These are phyloP conservation scores for Phytophthora hibernalis DNA, from an alignment of 352 stramenopile species.

Conservation along the genomic window DNA sequence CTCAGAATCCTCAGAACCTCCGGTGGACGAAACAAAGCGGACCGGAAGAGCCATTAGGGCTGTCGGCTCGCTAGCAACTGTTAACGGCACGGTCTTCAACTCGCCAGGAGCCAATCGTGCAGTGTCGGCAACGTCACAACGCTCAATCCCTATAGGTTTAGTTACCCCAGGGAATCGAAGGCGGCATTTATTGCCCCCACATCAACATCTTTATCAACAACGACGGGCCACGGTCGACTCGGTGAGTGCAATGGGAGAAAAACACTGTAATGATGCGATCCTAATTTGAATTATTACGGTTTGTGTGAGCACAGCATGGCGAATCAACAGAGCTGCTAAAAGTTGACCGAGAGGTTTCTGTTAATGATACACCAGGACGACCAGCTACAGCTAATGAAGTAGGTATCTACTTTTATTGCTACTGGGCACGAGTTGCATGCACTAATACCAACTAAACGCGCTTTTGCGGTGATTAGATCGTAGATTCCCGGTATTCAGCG, in stretches of 20 bases:
- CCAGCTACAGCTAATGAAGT: conserved; percentile 43
- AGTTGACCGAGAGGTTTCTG: conserved; percentile 17
- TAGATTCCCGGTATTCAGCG: conserved; percentile 39
- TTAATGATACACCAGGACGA: conserved; percentile 23
- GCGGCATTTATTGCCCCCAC: conserved; percentile 25
- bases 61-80: conserved; percentile 11
- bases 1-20: conserved; percentile 59
- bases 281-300: conserved; percentile 1
- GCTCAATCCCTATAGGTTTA: conserved; percentile 20
- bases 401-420: conserved; percentile 5
- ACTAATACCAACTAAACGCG: not conserved
- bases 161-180: conserved; percentile 16
- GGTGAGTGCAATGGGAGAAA: conserved; percentile 16
- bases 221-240: conserved; percentile 26
- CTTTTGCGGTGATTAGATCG: conserved; percentile 20
- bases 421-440: not conserved
- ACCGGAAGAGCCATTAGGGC: conserved; percentile 33
- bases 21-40: conserved; percentile 54
- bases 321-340: conserved; percentile 22
- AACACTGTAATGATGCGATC: not conserved
- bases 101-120: conserved; percentile 22
- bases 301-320: conserved; percentile 15
- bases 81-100: conserved; percentile 11
- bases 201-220: conserved; percentile 36
- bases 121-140: conserved; percentile 26